phyloP scores from a whole-genome alignment of 2,329 filamentous ascomycete species.

The Xenosphaeropsis pyriputrescens region DNA sequence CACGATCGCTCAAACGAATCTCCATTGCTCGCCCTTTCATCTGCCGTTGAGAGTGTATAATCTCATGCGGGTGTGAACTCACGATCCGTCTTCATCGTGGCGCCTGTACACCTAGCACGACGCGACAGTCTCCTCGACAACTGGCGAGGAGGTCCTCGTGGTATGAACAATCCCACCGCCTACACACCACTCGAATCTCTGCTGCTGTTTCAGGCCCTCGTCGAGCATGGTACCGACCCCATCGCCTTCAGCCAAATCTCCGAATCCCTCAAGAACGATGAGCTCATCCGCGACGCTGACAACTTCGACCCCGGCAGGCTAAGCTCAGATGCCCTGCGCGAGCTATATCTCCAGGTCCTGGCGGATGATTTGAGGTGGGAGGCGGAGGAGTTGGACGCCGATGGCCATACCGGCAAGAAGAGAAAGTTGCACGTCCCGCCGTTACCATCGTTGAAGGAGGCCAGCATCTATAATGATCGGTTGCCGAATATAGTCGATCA shows the following conservation, averaged over 20 bases:
- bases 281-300: slow-evolving; percentile 53
- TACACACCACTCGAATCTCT: slow-evolving; percentile 81
- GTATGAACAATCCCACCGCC: slow-evolving; percentile 41
- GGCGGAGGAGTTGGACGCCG: slow-evolving; percentile 20
- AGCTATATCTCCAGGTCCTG: slow-evolving; percentile 63
- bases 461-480: slow-evolving; percentile 46
- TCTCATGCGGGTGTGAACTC: background rate
- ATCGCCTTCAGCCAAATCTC: slow-evolving; percentile 59
- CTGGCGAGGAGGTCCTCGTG: slow-evolving; percentile 38
- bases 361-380: slow-evolving; percentile 54
- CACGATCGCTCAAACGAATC: background rate
- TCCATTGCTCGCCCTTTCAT: background rate
- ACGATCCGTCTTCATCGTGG: slow-evolving; percentile 22
- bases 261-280: slow-evolving; percentile 57
- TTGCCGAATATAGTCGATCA: slow-evolving; percentile 57
- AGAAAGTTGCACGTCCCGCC: slow-evolving; percentile 57
- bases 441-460: slow-evolving; percentile 50
- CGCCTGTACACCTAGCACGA: slow-evolving; percentile 37
- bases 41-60: background rate
- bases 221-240: slow-evolving; percentile 49
- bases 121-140: slow-evolving; percentile 38
- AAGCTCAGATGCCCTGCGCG: slow-evolving; percentile 62
- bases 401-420: slow-evolving; percentile 47
- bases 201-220: slow-evolving; percentile 69
- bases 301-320: slow-evolving; percentile 63